These are phyloP conservation scores for Phyllosticta paracitricarpa DNA, from an alignment of 2,329 filamentous ascomycete genomes.

Conservation along the genomic window DNA sequence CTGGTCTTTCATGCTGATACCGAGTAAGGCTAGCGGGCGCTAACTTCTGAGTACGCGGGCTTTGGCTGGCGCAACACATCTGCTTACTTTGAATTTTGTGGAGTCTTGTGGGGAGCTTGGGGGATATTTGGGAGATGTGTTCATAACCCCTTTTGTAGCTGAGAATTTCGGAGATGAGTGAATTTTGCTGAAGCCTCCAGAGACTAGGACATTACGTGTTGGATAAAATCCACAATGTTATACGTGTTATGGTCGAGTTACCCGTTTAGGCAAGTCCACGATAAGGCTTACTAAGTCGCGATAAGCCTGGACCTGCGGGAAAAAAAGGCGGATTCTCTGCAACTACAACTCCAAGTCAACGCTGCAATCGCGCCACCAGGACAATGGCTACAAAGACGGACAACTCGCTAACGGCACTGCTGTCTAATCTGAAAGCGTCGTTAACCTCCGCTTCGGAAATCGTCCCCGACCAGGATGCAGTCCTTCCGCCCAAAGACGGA, in stretches of 20 bases:
- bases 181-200: too few species aligned
- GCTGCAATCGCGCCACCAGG: not conserved
- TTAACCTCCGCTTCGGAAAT: slow-evolving; percentile 49
- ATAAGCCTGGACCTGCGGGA: not conserved
- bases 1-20: not conserved
- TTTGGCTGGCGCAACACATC: too few species aligned
- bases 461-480: slow-evolving; percentile 34
- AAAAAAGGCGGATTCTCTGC: not conserved
- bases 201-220: too few species aligned
- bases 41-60: not conserved
- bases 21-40: not conserved
- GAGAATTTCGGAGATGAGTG: too few species aligned
- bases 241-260: not conserved
- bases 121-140: too few species aligned
- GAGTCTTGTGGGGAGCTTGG: not conserved
- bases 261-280: not conserved
- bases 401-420: slow-evolving; percentile 30
- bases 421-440: slow-evolving; percentile 44
- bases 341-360: not conserved
- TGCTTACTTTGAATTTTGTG: not conserved
- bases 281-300: not conserved
- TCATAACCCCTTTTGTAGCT: too few species aligned
- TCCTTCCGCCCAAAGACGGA: slow-evolving; percentile 69
- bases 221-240: not conserved
- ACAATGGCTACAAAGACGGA: slow-evolving; percentile 16